Evolutionary conservation across 2,329 filamentous ascomycete species (phyloP).

Genomic region (Trichoderma guizhouense): DNA sequence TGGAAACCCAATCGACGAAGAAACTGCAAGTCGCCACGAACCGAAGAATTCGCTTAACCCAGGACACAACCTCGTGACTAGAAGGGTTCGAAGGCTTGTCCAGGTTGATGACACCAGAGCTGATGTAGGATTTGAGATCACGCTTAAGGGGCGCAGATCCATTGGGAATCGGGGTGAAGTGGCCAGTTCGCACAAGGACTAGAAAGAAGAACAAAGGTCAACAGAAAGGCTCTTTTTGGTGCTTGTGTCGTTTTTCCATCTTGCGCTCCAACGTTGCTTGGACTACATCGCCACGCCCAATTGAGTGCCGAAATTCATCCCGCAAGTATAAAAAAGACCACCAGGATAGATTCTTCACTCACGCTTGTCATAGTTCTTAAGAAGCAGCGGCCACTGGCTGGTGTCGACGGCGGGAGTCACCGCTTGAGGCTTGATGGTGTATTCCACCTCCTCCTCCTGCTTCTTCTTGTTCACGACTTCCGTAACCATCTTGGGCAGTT

Average conservation of each 20-base stretch:
- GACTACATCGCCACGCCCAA: not conserved
- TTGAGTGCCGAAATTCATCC: not conserved
- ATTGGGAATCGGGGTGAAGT: slow-evolving; percentile 94
- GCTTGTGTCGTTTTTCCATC: not conserved
- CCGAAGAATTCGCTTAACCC: slow-evolving; percentile 97
- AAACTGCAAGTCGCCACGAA: slow-evolving; percentile 39
- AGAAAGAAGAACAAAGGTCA: not conserved
- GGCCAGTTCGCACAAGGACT: slow-evolving; percentile 90
- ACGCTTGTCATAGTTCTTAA: slow-evolving; percentile 96
- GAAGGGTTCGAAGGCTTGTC: slow-evolving; percentile 85
- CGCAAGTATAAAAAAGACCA: not conserved
- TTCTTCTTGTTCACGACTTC: slow-evolving; percentile 39
- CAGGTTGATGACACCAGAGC: slow-evolving; percentile 96
- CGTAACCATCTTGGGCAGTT: slow-evolving; percentile 41
- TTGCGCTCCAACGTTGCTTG: not conserved
- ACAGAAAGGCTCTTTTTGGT: not conserved
- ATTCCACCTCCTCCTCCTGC: slow-evolving; percentile 57
- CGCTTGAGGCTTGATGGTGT: slow-evolving; percentile 89
- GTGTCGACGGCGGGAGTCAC: slow-evolving; percentile 75
- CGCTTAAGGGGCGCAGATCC: slow-evolving; percentile 89
- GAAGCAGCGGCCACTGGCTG: slow-evolving; percentile 85
- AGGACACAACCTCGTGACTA: slow-evolving; percentile 97
- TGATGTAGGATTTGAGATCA: slow-evolving; percentile 95
- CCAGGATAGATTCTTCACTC: slow-evolving; percentile 37
- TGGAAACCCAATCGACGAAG: not conserved